Conservation (phyloP, 805 yeast genomes). For the Naumovozyma castellii region DNA sequence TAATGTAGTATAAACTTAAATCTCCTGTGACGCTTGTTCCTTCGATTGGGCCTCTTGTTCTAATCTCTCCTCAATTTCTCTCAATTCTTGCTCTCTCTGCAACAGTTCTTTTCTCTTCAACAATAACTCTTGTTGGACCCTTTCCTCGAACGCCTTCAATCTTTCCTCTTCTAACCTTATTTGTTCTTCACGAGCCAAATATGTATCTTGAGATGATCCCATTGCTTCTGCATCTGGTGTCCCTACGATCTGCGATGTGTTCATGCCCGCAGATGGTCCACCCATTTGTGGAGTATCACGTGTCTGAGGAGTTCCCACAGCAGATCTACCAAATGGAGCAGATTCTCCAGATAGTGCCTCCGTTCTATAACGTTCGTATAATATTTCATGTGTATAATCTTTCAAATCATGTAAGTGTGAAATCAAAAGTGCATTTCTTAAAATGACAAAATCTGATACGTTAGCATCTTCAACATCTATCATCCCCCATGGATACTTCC, state of each 20-base stretch:
- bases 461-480: conserved; percentile 63
- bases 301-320: neutral
- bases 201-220: conserved; percentile 31
- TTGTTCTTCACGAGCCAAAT: conserved; percentile 73
- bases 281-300: neutral
- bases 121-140: conserved; percentile 79
- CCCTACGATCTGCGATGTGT: no score
- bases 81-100: conserved; percentile 76
- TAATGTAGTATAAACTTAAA: conserved; percentile 3
- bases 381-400: conserved; percentile 76
- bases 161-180: conserved; percentile 84
- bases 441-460: conserved; percentile 67
- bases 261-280: no score
- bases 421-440: conserved; percentile 70
- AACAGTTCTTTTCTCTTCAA: conserved; percentile 73
- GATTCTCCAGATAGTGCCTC: conserved; percentile 63
- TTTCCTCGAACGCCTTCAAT: conserved; percentile 73
- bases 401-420: conserved; percentile 82
- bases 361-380: conserved; percentile 86
- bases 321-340: conserved; percentile 1
- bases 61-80: conserved; percentile 66
- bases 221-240: conserved; percentile 1
- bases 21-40: conserved; percentile 16
- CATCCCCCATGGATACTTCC: conserved; percentile 52
- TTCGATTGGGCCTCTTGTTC: conserved; percentile 41